Percentiles rank a stretch among this genome's conserved stretches.
phyloP scores from a whole-genome alignment of 148 eudicot species.

The Beta vulgaris region DNA sequence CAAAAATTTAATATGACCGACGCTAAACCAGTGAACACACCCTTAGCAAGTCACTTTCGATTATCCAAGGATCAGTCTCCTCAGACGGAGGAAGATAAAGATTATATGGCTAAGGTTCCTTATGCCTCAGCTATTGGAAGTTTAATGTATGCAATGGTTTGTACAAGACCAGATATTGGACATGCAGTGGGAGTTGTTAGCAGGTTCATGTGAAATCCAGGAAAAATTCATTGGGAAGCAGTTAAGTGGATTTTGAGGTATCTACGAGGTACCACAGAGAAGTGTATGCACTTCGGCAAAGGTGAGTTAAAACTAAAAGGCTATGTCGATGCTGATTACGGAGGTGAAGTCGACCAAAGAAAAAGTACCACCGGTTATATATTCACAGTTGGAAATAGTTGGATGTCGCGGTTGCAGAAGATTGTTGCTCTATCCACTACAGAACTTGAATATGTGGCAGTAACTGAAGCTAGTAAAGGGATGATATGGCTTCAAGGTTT shows the following conservation, averaged over 20 bases:
- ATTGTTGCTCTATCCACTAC: slow-evolving; percentile 21
- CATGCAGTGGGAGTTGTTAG: slow-evolving; percentile 20
- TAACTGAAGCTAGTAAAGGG: slow-evolving; percentile 12
- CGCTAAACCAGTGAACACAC: slow-evolving; percentile 20
- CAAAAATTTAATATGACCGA: slow-evolving; percentile 5
- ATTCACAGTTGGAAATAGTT: not conserved
- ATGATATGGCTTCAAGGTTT: slow-evolving; percentile 20
- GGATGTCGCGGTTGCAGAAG: not conserved
- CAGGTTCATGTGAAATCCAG: slow-evolving; percentile 22
- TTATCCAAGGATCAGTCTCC: slow-evolving; percentile 14
- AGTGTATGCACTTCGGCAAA: not conserved
- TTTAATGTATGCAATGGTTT: slow-evolving; percentile 28
- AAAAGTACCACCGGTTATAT: slow-evolving; percentile 1
- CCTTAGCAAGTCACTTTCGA: slow-evolving; percentile 17
- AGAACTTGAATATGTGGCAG: slow-evolving; percentile 15
- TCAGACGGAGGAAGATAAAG: slow-evolving; percentile 20
- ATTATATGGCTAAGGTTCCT: slow-evolving; percentile 19
- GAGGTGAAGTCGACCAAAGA: slow-evolving; percentile 3
- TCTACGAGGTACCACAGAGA: not conserved
- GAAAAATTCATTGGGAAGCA: slow-evolving; percentile 20
- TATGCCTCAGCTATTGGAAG: slow-evolving; percentile 31
- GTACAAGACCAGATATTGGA: slow-evolving; percentile 24
- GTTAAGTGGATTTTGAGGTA: slow-evolving; percentile 10
- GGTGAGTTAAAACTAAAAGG: not conserved
- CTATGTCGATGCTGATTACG: slow-evolving; percentile 1